Evolutionary conservation across 129 eudicot genomes (phyloP), one percentile per base, ranked within the genome.

Genomic region (Gnaphalium uliginosum): DNA sequence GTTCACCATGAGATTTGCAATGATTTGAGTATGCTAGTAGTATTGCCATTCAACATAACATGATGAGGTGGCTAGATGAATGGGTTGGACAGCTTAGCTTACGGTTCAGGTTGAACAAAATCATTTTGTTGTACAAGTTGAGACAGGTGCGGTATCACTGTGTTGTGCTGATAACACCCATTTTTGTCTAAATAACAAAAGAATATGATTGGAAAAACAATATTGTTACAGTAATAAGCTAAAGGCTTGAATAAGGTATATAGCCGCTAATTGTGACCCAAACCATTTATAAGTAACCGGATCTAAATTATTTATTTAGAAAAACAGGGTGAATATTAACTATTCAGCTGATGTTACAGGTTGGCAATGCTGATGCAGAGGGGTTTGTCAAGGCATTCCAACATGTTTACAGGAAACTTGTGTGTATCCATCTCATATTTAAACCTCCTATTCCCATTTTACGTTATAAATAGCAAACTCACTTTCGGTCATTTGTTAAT

Each of bases 341-440:
- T 22, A 51, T 32, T 61, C 32, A 60, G 29, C 46, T 62, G 10
- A 33, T 78, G 54, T 68, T 69, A 22, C 80, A 89, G 98, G 83
- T 89, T 50, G 90, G 90, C 37, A 51, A 92, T 71, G 76, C 94
- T 25, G 92, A 89, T 54, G 98, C 96, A 51, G 92, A 87, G 75
- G 82, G 77, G 70, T 92, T 92, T 58, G 92, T 91, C 74, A 84
- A 92, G 85, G 89, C 90, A 32, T 92, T 92, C 77, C 89, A 87
- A 75, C 88, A 82, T 65, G 87, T 84, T 43, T 86, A 92, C 58
- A 69, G 76, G 78, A 89, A 87, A 75, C 97, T 92, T 56, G 97
- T 92, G 64, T 56, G 97, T 81, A 27, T 35, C 25, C 35, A 37
- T 46, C 48, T 50, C 53, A 35, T 43, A 19, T 71, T 10, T 18